Evolutionary conservation across 2,329 filamentous ascomycete species (phyloP), one percentile per base, ranked within the genome.

Genomic region (Dactylonectria estremocensis): DNA sequence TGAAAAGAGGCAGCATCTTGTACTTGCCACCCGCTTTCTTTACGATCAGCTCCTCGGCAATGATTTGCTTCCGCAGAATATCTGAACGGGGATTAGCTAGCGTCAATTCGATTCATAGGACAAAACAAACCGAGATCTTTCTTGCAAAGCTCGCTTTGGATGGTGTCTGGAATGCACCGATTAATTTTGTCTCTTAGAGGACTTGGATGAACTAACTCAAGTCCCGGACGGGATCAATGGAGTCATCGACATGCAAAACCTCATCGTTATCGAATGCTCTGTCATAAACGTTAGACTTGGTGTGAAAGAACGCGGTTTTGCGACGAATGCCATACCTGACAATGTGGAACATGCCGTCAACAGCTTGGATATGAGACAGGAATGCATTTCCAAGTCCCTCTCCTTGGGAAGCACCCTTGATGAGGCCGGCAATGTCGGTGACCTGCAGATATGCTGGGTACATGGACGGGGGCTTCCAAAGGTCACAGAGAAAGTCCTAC

Each of bases 301-400:
- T n/a, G 8, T 8, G 22, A 61, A 58, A 13, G 8, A 40, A 28
- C 20, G 57, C 52, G 54, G 33, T 61, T 24, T 1, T 37, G 43
- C 3, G 6, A 45, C 16, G 22, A 35, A 24, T 61, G 20, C 2
- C 45, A 1, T 76, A 81, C 79, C 82, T 78, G 45, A 84, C 83
- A 71, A 84, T 80, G 67, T 84, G 83, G 71, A 79, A 84, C 76
- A 84, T 83, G 70, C 83, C 83, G 46, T 84, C 83, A 3, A 84
- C 83, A 1, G 83, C 83, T 64, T 84, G 83, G 35, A 84, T 84
- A 68, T 84, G 82, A 14, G 81, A 83, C 14, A 84, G 66, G 70
- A 84, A 84, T 2, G 82, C 82, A 69, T 84, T 84, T 69, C 83
- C 83, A 24, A 84, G 80, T 54, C 83, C 83, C 61, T 81, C 81